Conservation (phyloP, 2,329 filamentous ascomycete genomes). For the Monosporascus ibericus region DNA sequence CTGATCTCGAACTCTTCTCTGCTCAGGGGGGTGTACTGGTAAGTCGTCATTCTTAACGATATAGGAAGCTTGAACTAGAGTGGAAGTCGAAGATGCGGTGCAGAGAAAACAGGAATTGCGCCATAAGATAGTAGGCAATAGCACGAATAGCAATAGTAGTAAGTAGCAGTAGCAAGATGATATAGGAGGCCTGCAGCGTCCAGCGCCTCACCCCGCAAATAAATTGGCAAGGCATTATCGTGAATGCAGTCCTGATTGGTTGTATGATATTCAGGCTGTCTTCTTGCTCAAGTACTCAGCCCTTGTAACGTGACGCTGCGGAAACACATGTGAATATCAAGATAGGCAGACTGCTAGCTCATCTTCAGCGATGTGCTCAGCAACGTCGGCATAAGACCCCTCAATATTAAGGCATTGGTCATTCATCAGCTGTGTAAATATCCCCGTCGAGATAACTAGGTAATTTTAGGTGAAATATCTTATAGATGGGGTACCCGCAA, state of each 20-base stretch:
- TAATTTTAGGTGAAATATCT: not conserved
- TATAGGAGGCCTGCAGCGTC: not conserved
- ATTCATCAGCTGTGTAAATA: too few species aligned
- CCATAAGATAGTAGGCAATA: too few species aligned
- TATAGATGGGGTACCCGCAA: slow-evolving; percentile 67
- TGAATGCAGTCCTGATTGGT: not conserved
- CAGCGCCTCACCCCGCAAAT: not conserved
- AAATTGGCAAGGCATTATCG: not conserved
- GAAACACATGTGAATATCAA: too few species aligned
- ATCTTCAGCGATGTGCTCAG: not conserved
- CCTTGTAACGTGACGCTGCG: too few species aligned
- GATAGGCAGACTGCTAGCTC: too few species aligned
- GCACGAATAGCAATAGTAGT: too few species aligned
- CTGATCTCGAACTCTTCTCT: not conserved
- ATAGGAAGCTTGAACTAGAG: not conserved
- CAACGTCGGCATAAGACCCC: not conserved
- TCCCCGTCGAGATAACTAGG: too few species aligned
- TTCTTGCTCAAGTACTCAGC: too few species aligned
- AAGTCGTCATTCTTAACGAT: not conserved
- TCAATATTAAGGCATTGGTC: too few species aligned
- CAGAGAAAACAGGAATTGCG: too few species aligned
- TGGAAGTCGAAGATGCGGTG: too few species aligned
- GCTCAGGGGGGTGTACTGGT: not conserved
- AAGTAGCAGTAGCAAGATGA: too few species aligned
- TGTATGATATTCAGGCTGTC: not conserved